Evolutionary conservation across 164 flowering plant species (phyloP), one percentile per base, ranked within the genome.

Genomic region (Cinnamomum chago): DNA sequence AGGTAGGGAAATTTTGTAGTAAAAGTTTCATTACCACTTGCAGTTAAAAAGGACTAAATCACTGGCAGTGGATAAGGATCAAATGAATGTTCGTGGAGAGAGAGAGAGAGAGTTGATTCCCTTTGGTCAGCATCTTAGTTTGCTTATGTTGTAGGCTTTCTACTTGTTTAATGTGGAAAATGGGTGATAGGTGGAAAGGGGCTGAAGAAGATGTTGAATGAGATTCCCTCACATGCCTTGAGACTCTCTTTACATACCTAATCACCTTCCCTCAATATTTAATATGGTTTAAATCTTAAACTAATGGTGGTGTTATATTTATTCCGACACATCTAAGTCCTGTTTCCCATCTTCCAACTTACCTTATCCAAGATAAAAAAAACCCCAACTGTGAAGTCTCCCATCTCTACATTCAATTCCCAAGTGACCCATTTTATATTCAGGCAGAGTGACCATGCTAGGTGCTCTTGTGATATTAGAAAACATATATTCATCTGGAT

Each of bases 331-430:
- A 15, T 17, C 60, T 18, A 55, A 55, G n/a, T 20, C 60, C 60
- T 55, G 60, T 55, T 55, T 55, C 60, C 60, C 60, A 55, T 55
- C 60, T 55, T 55, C 60, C 60, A 55, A 55, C 60, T 55, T 55
- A 40, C 60, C 60, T 55, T 20, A 20, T 55, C 20, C 5, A 5
- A 17, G 60, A 15, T 55, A 2, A 55, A 55, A 40, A 9, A 55
- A 40, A 9, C 47, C 10, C 47, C 47, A 7, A 1, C 47, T 40
- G 10, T 40, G 47, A 1, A 40, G 47, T 9, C 47, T 40, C 47
- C 47, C 47, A 40, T 40, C 47, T 40, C 47, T 40, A 7, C 47
- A 12, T 17, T 55, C 20, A 55, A 3, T 55, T 14, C 60, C n/a
- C 5, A 55, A 20, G n/a, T 17, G 60, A 55, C 60, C 60, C 18